Percentiles rank a stretch among this genome's conserved stretches.
These are phyloP conservation scores for Cladophialophora exuberans DNA, from an alignment of 2,329 filamentous ascomycete genomes.

Conservation along the genomic window DNA sequence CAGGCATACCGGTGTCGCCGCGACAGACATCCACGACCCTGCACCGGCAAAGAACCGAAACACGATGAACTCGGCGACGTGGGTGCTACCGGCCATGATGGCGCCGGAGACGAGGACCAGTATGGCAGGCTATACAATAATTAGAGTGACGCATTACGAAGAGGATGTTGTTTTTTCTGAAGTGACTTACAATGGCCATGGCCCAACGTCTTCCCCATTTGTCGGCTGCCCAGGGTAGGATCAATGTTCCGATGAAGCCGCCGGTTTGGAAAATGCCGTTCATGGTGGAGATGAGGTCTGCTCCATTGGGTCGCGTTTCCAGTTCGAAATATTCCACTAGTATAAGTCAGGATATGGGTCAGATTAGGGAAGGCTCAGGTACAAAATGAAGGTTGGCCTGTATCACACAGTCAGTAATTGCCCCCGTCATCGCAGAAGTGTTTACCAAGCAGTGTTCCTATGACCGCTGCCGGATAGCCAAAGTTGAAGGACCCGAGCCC, in stretches of 20 bases:
- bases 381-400: slow-evolving; percentile 1
- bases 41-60: slow-evolving; percentile 16
- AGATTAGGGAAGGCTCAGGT: too few species aligned
- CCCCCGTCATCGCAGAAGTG: neutral
- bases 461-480: neutral
- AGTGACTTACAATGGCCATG: slow-evolving; percentile 1
- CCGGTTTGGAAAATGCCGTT: slow-evolving; percentile 51
- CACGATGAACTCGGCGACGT: slow-evolving; percentile 17
- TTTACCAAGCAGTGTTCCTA: neutral
- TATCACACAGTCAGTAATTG: neutral
- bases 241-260: slow-evolving; percentile 37
- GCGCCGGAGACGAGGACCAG: slow-evolving; percentile 14
- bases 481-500: slow-evolving; percentile 4
- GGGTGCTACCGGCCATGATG: slow-evolving; percentile 15
- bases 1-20: slow-evolving; percentile 11
- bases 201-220: slow-evolving; percentile 8
- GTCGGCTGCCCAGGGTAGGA: slow-evolving; percentile 6
- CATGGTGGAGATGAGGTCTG: slow-evolving; percentile 42
- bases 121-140: neutral
- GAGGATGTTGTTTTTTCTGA: too few species aligned
- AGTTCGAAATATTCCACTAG: slow-evolving; percentile 41
- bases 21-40: slow-evolving; percentile 3
- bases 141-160: neutral
- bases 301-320: slow-evolving; percentile 41
- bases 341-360: neutral